Evolutionary conservation across 139 green algal species (phyloP).

Genomic region (Tetradesmus obliquus): DNA sequence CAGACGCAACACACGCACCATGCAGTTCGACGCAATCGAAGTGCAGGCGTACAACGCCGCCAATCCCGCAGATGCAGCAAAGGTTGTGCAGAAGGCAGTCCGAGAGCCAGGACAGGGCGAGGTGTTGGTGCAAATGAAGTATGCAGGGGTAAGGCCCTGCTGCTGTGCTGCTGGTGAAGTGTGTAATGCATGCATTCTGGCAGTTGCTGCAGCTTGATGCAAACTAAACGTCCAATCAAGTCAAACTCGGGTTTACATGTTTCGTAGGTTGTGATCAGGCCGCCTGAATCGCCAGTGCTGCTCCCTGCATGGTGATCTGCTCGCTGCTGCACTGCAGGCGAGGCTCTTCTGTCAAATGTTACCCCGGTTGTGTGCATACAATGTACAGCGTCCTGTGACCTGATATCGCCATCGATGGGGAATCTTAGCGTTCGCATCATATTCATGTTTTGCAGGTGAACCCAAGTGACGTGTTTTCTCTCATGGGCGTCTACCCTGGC

Average conservation of each 20-base stretch:
- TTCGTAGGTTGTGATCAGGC: too few species aligned
- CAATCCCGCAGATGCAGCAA: background rate
- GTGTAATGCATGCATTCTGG: background rate
- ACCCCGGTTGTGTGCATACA: background rate
- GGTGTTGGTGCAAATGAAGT: conserved; percentile 15
- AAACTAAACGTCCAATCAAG: too few species aligned
- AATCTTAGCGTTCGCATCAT: background rate
- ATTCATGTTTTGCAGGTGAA: background rate
- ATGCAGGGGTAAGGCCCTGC: conserved; percentile 1
- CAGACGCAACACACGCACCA: background rate
- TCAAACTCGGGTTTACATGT: too few species aligned
- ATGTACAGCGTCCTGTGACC: background rate
- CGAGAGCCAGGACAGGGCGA: conserved; percentile 15
- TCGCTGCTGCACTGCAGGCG: too few species aligned
- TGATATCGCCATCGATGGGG: too few species aligned
- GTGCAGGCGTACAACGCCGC: background rate
- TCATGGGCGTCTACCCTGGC: conserved; percentile 35
- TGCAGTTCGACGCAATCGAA: conserved; percentile 3
- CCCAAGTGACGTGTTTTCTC: conserved; percentile 32
- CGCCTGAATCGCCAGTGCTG: background rate
- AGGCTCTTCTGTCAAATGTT: background rate
- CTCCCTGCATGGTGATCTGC: too few species aligned
- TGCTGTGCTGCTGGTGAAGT: background rate
- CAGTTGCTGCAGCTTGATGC: background rate
- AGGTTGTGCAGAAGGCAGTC: conserved; percentile 3